Evolutionary conservation across 257 asterid genomes (phyloP).

Genomic region (Misopates orontium): DNA sequence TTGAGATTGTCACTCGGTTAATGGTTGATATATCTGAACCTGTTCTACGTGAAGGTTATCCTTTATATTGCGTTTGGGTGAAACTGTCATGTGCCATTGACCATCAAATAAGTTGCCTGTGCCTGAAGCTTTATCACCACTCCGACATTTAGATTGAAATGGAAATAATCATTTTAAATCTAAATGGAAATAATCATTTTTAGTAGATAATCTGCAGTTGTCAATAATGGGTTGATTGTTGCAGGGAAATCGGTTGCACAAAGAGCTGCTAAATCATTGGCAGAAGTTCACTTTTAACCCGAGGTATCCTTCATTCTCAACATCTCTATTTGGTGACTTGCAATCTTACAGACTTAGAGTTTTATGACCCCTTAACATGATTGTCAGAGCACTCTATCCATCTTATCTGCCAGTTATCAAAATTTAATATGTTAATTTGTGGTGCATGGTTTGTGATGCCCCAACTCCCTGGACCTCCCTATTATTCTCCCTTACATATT

Average conservation of each 20-base stretch:
- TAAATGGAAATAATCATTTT: conserved; percentile 8
- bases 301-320: conserved; percentile 46
- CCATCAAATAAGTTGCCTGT: background rate
- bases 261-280: conserved; percentile 90
- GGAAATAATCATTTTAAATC: conserved; percentile 14
- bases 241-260: conserved; percentile 92
- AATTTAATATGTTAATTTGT: too few species aligned
- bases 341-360: background rate
- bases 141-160: conserved; percentile 17
- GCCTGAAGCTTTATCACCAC: background rate
- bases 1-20: too few species aligned
- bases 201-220: background rate
- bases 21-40: too few species aligned
- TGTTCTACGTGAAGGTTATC: too few species aligned
- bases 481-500: too few species aligned
- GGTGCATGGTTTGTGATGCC: too few species aligned
- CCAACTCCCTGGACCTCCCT: too few species aligned
- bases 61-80: background rate
- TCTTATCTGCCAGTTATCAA: too few species aligned
- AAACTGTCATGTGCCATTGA: background rate
- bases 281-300: conserved; percentile 97
- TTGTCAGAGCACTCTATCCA: too few species aligned
- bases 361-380: too few species aligned
- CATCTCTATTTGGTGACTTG: background rate
- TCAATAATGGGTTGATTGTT: conserved; percentile 24